Evolutionary conservation across 495 filamentous ascomycete species (phyloP), one percentile per base, ranked within the genome.

Genomic region (Neurospora sp.): DNA sequence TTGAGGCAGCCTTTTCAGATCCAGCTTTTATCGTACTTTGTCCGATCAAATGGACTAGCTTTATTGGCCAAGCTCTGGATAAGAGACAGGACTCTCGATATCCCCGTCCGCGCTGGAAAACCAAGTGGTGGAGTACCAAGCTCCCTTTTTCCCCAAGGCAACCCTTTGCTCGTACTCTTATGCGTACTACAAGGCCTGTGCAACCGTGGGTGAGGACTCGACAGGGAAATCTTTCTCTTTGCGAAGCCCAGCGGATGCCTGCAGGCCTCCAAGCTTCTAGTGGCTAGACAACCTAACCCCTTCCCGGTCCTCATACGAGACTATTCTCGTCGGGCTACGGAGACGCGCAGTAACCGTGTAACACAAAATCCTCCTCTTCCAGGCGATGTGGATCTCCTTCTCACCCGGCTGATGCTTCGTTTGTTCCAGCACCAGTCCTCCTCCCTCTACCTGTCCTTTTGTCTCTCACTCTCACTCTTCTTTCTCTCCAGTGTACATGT

Each of bases 301-400:
- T 73, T 70, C 70, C 76, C 75, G 72, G 66, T 42, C 41, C 74
- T 75, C 77, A 79, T 79, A 81, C 79, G 79, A 81, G 78, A 74
- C 72, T 74, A 74, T 79, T 79, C 79, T 81, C 79, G 77, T 81
- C 78, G 76, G 75, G 78, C 74, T 70, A 73, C 78, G 79, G 79
- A 72, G 72, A 75, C 73, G 70, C 69, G 79, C 79, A 81, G 75
- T 69, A 70, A 72, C 72, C 46, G 79, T 77, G 76, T 78, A 70
- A 79, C 78, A 39, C 40, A 71, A 41, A 5, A 42, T 48, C 41
- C 35, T 59, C 72, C 73, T 20, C 46, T 48, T 39, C 69, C 62
- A 54, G 41, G 59, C 23, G 48, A 35, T 46, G 23, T 35, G 54
- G 69, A 72, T 20, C 48, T 69, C 69, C 31, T 59, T 73, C 73